Conservation (phyloP, 768 basidiomycete species). For the Kondoa malvinella region DNA sequence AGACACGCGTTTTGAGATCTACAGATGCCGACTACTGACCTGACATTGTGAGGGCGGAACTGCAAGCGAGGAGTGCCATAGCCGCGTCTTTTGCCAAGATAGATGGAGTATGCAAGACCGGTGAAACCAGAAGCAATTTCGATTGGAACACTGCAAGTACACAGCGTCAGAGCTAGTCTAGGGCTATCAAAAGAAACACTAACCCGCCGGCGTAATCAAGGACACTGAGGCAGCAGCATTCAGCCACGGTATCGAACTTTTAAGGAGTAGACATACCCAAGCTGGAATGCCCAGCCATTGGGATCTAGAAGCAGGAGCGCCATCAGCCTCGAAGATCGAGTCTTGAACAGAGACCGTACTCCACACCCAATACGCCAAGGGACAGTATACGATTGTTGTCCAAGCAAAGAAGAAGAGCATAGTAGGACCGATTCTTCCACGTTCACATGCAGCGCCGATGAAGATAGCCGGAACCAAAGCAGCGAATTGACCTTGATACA, state of each 20-base stretch:
- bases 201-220: constrained; percentile 91
- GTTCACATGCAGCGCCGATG: constrained; percentile 81
- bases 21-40: no score
- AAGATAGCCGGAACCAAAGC: constrained; percentile 25
- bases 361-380: constrained; percentile 40
- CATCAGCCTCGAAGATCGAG: no score
- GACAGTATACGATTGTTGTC: constrained; percentile 76
- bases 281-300: constrained; percentile 17
- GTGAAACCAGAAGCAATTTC: constrained; percentile 89
- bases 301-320: not conserved
- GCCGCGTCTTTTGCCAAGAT: constrained; percentile 74
- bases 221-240: constrained; percentile 7
- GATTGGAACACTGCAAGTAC: constrained; percentile 41
- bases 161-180: not conserved
- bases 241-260: not conserved
- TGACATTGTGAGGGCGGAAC: constrained; percentile 83
- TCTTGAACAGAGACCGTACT: not conserved
- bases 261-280: constrained; percentile 2
- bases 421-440: constrained; percentile 63
- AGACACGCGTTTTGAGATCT: no score
- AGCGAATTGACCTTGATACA: constrained; percentile 84
- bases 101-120: constrained; percentile 69
- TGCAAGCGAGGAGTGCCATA: constrained; percentile 79
- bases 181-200: not conserved
- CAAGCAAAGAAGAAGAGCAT: constrained; percentile 81